Percentiles rank a stretch among this genome's conserved stretches.
phyloP scores from a whole-genome alignment of 129 eudicot genomes.

The Dittrichia graveolens region DNA sequence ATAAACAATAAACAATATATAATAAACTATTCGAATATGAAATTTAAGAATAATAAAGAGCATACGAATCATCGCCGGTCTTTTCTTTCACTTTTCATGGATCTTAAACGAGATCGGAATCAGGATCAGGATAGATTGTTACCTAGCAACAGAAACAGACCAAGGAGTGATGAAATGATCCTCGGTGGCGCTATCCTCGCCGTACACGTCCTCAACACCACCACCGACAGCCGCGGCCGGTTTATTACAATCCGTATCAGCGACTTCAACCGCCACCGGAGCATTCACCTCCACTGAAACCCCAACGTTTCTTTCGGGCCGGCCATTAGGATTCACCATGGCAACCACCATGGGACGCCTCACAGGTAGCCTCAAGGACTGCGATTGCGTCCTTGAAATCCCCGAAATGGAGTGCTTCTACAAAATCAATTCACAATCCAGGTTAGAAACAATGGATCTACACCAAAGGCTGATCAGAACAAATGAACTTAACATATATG shows the following conservation, averaged over 20 bases:
- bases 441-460: background rate
- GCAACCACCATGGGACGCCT: conserved; percentile 36
- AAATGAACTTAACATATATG: background rate
- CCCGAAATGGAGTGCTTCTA: conserved; percentile 38
- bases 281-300: conserved; percentile 42
- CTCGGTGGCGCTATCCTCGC: conserved; percentile 44
- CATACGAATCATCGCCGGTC: conserved; percentile 30
- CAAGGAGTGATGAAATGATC: conserved; percentile 47
- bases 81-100: no score
- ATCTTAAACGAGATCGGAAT: background rate
- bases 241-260: conserved; percentile 18
- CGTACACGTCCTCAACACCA: conserved; percentile 46
- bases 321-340: conserved; percentile 32
- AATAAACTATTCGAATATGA: conserved; percentile 3
- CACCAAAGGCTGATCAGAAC: conserved; percentile 1
- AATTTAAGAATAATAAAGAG: background rate
- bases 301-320: conserved; percentile 31
- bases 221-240: conserved; percentile 37
- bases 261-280: conserved; percentile 33
- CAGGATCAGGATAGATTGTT: conserved; percentile 3
- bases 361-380: conserved; percentile 22
- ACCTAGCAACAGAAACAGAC: conserved; percentile 46
- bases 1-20: background rate
- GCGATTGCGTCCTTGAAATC: conserved; percentile 37
- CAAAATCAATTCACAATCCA: conserved; percentile 17